A percentile compares a stretch with the other conserved stretches of the same genome.
Conservation (phyloP, 805 yeast genomes). For the Monosporozyma yasuniensis region DNA sequence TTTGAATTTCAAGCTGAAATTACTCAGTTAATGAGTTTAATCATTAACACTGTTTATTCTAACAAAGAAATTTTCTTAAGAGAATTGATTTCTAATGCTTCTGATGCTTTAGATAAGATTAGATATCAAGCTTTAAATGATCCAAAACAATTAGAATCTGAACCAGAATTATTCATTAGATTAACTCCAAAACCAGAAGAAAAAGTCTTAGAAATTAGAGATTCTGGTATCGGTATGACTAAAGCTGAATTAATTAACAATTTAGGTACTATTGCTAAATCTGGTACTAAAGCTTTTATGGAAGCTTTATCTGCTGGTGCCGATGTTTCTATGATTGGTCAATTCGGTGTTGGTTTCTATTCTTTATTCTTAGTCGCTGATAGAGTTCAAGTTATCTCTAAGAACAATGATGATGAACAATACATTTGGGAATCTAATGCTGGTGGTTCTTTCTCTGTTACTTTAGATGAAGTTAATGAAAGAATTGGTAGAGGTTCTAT, state of each 20-base stretch:
- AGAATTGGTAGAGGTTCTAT: slow-evolving; percentile 90
- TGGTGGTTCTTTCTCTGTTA: slow-evolving; percentile 97
- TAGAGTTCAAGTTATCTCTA: slow-evolving; percentile 95
- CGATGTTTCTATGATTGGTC: slow-evolving; percentile 99
- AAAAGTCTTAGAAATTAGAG: slow-evolving; percentile 93
- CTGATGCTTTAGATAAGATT: slow-evolving; percentile 98
- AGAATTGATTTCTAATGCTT: slow-evolving; percentile 97
- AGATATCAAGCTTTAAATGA: slow-evolving; percentile 94
- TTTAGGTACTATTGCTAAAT: slow-evolving; percentile 99
- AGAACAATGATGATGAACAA: slow-evolving; percentile 98
- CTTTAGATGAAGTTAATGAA: slow-evolving; percentile 82
- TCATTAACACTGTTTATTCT: slow-evolving; percentile 99
- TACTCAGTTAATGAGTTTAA: slow-evolving; percentile 99
- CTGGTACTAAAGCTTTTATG: slow-evolving; percentile 99
- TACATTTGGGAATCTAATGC: slow-evolving; percentile 99
- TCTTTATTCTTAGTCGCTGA: slow-evolving; percentile 98
- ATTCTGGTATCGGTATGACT: slow-evolving; percentile 99
- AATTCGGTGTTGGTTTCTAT: slow-evolving; percentile 99
- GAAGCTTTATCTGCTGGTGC: slow-evolving; percentile 99
- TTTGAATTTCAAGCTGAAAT: slow-evolving; percentile 99
- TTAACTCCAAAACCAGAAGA: slow-evolving; percentile 93
- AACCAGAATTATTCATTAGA: slow-evolving; percentile 95
- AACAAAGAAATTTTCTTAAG: slow-evolving; percentile 98
- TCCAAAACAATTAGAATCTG: slow-evolving; percentile 84
- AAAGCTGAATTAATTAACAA: slow-evolving; percentile 97